Percentiles rank a stretch among this genome's conserved stretches.
Evolutionary conservation across 2,329 filamentous ascomycete species (phyloP).

Genomic region (Endothia cerciana): DNA sequence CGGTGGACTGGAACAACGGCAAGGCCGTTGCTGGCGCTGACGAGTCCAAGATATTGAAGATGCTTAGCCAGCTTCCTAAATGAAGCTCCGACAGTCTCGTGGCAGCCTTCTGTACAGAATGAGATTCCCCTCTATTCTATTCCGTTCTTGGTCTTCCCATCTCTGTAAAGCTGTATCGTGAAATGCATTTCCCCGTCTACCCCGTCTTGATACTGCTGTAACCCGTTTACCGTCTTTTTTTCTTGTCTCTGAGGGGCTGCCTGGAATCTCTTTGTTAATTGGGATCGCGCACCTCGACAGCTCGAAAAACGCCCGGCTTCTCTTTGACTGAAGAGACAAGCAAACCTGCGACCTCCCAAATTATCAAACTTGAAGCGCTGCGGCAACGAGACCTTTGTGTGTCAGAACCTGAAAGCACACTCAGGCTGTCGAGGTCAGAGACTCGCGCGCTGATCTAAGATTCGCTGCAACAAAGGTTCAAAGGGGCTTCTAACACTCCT

Average conservation of each 20-base stretch:
- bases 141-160: neutral
- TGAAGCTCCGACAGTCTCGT: constrained; percentile 15
- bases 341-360: neutral
- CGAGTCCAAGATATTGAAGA: constrained; percentile 86
- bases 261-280: neutral
- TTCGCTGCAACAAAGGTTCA: neutral
- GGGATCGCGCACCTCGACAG: neutral
- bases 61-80: constrained; percentile 63
- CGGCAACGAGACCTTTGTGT: constrained; percentile 2
- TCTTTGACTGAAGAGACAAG: neutral
- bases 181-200: neutral
- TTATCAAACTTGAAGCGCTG: too few relatives aligned
- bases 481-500: neutral
- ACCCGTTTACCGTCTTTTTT: neutral
- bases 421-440: neutral
- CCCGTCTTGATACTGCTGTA: neutral
- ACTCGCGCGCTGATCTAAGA: neutral
- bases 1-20: constrained; percentile 94
- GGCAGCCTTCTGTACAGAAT: constrained; percentile 18
- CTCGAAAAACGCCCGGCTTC: neutral
- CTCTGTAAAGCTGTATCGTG: neutral
- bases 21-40: constrained; percentile 77
- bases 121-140: constrained; percentile 19
- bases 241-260: neutral
- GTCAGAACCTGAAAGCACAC: neutral